Conservation (phyloP, 1,139 yeast species). For the Keqinozyma sinolaborantium region DNA sequence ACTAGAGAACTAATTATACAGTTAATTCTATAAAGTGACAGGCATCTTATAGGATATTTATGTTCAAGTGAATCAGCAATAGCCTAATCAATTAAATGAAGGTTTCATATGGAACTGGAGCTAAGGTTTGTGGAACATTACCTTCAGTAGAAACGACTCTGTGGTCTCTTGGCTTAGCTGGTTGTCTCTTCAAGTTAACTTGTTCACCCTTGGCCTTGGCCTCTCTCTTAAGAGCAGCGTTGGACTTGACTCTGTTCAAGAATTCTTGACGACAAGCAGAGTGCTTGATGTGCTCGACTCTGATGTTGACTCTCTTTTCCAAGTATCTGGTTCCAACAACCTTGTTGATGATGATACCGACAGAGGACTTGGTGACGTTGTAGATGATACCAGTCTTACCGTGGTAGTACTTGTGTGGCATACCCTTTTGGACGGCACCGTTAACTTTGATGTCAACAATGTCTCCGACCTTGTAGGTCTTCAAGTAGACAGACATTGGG, state of each 20-base stretch:
- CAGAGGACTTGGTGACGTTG: constrained; percentile 98
- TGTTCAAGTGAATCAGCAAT: constrained; percentile 12
- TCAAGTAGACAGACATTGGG: constrained; percentile 94
- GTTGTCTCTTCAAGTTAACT: constrained; percentile 95
- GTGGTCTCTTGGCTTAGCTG: constrained; percentile 95
- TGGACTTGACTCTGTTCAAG: constrained; percentile 95
- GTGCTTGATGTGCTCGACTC: constrained; percentile 99
- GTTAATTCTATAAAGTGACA: not conserved
- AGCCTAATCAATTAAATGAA: constrained; percentile 58
- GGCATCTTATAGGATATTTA: not conserved
- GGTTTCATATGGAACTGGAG: constrained; percentile 99
- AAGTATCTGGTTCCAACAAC: constrained; percentile 98
- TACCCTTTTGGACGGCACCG: constrained; percentile 99
- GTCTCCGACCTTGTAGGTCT: constrained; percentile 98
- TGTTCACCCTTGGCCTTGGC: constrained; percentile 94
- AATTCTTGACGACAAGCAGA: constrained; percentile 99
- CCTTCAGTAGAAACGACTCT: constrained; percentile 75
- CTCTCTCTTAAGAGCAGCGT: constrained; percentile 90
- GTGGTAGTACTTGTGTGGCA: constrained; percentile 99
- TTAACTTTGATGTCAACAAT: constrained; percentile 99
- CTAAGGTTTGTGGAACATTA: constrained; percentile 92
- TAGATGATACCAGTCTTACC: constrained; percentile 99
- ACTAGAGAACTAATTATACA: constrained; percentile 1
- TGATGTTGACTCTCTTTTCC: constrained; percentile 97
- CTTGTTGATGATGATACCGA: constrained; percentile 97